Conservation (phyloP, 1,139 yeast genomes). For the Candida sp. region DNA sequence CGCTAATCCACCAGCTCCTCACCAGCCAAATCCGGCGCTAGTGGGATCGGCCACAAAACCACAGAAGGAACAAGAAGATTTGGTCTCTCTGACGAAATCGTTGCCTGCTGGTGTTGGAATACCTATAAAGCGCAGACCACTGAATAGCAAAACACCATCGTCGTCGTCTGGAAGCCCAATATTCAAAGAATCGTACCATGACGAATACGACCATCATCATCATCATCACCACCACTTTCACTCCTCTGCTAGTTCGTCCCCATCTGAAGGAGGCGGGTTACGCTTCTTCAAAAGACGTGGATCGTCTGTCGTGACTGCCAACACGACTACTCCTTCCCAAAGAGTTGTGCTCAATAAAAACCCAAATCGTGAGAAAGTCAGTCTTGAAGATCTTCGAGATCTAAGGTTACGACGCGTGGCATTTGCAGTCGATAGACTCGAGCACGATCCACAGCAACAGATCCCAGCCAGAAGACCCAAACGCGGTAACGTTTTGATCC, state of each 20-base stretch:
- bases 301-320: conserved; percentile 10
- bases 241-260: conserved; percentile 2
- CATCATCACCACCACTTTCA: not conserved
- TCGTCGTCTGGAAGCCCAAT: conserved; percentile 9
- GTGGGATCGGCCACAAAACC: conserved; percentile 18
- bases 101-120: conserved; percentile 25
- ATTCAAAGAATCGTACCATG: conserved; percentile 16
- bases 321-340: conserved; percentile 9
- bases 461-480: conserved; percentile 88
- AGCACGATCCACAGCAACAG: conserved; percentile 92
- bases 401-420: conserved; percentile 65
- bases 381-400: conserved; percentile 39
- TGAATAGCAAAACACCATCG: conserved; percentile 8
- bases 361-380: conserved; percentile 37
- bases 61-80: conserved; percentile 21
- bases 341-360: conserved; percentile 53
- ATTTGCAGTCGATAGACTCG: conserved; percentile 73
- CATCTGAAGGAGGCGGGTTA: conserved; percentile 6
- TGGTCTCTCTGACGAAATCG: conserved; percentile 22
- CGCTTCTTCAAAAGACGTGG: conserved; percentile 17
- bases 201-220: conserved; percentile 6
- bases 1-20: conserved; percentile 12
- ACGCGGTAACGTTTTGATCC: conserved; percentile 78
- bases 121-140: conserved; percentile 16
- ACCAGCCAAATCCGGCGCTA: conserved; percentile 20